Evolutionary conservation across 768 basidiomycete species (phyloP).

Genomic region (Kwoniella sp.): DNA sequence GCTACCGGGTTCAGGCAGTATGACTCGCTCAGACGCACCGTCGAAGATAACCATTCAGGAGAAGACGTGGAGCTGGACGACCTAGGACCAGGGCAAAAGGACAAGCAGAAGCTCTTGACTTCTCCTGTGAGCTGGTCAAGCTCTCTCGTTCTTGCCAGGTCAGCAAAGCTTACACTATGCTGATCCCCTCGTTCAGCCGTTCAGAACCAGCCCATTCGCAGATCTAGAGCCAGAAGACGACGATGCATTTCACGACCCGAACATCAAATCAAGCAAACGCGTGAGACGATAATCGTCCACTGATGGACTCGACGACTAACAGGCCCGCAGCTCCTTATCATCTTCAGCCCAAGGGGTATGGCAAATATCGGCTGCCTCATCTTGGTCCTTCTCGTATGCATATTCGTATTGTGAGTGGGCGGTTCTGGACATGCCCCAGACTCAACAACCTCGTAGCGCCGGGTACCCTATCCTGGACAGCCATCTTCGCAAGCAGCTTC

Average conservation of each 20-base stretch:
- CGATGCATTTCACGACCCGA: conserved; percentile 48
- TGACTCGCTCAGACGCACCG: conserved; percentile 15
- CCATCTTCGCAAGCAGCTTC: conserved; percentile 44
- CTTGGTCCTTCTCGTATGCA: conserved; percentile 66
- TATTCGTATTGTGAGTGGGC: conserved; percentile 53
- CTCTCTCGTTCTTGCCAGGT: conserved; percentile 21
- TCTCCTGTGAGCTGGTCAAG: conserved; percentile 31
- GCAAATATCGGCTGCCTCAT: conserved; percentile 68
- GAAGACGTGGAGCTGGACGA: too few relatives aligned
- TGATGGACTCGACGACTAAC: not conserved
- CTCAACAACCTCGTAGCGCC: too few relatives aligned
- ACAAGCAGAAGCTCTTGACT: conserved; percentile 32
- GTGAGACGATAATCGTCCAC: not conserved
- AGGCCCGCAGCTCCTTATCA: conserved; percentile 17
- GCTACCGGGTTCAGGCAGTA: conserved; percentile 33
- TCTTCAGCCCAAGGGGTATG: conserved; percentile 79
- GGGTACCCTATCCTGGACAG: conserved; percentile 77
- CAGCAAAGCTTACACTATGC: too few relatives aligned
- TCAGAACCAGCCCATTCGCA: too few relatives aligned
- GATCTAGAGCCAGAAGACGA: conserved; percentile 44
- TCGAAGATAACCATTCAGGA: too few relatives aligned
- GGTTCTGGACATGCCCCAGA: too few relatives aligned
- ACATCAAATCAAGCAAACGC: conserved; percentile 4
- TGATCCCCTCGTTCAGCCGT: too few relatives aligned
- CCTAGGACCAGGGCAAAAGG: too few relatives aligned